Percentiles rank a stretch among this genome's conserved stretches.
Conservation (phyloP, 2,329 filamentous ascomycete species). For the Talaromyces sp. region DNA sequence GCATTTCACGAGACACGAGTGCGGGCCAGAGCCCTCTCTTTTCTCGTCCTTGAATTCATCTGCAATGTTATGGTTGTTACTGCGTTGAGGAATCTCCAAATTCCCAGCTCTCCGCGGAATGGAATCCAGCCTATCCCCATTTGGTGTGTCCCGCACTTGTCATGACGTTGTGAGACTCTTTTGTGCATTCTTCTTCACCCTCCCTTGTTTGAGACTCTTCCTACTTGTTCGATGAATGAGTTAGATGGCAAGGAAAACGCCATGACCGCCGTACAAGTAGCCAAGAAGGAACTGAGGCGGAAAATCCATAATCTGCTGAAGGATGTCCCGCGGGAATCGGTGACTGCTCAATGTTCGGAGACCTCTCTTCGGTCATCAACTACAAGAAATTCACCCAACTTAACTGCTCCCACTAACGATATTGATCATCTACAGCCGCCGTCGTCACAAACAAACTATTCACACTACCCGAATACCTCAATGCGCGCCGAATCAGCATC, state of each 20-base stretch:
- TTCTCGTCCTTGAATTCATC: neutral
- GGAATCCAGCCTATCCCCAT: slow-evolving; percentile 19
- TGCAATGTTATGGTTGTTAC: slow-evolving; percentile 13
- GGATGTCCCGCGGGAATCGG: slow-evolving; percentile 59
- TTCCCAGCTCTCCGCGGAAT: slow-evolving; percentile 15
- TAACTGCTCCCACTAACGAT: slow-evolving; percentile 24
- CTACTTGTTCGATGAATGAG: neutral
- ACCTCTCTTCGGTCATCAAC: neutral
- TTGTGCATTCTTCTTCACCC: neutral
- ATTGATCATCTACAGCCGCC: slow-evolving; percentile 52
- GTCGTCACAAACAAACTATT: slow-evolving; percentile 65
- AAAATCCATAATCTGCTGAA: slow-evolving; percentile 67
- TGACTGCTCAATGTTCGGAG: slow-evolving; percentile 68
- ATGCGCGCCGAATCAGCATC: slow-evolving; percentile 74
- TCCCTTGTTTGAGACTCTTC: neutral
- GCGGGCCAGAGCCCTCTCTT: neutral
- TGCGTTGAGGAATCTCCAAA: slow-evolving; percentile 12
- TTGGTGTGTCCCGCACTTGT: slow-evolving; percentile 9
- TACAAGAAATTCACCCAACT: neutral
- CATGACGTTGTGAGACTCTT: slow-evolving; percentile 7
- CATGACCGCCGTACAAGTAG: slow-evolving; percentile 61
- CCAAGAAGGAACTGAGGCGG: slow-evolving; percentile 74
- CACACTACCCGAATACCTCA: slow-evolving; percentile 69
- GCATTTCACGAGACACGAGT: neutral
- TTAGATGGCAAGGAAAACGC: neutral